Evolutionary conservation across 2,329 filamentous ascomycete genomes (phyloP), one percentile per base, ranked within the genome.

Genomic region (Aspergillus unguis): DNA sequence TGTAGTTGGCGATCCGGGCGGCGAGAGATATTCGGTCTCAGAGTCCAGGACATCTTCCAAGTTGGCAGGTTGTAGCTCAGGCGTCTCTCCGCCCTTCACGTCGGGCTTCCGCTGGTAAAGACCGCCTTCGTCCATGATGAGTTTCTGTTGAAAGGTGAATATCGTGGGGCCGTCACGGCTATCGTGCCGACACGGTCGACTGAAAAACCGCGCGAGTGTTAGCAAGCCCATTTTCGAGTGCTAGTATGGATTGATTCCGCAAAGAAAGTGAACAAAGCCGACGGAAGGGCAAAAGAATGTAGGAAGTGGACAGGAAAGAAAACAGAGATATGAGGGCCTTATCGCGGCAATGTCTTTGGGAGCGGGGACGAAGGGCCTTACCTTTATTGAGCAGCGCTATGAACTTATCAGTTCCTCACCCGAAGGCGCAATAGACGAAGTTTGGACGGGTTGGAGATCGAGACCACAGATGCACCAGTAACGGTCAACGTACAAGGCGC

Each of bases 131-230:
- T 69, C 66, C 63, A 70, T 67, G 50, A 67, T 62, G 43, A 69
- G 63, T 55, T 70, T 67, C 56, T 70, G 67, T 45, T 71, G 68
- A 43, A 72, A 72, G 33, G 58, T 65, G 37, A 72, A 66, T 37
- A 72, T 57, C 11, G 70, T 70, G 29, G 69, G 70, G 29, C 65
- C 68, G 64, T 69, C 62, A 51, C 62, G 62, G 9, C 26, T 44
- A 29, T 59, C 49, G 53, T 68, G 62, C 46, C 61, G 65, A 42
- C 68, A 69, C n/a, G 69, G 60, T 50, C 69, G 67, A 58, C 67
- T 72, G 46, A 69, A 63, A 50, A 72, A 71, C 48, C 69, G 69
- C 26, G 57, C 59, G 45, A 71, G 65, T 29, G 66, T 72, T 63
- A 72, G 69, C 68, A 72, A 68, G 44, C 62, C 65, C 68, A 70